Conservation (phyloP, 768 basidiomycete species). For the Phallus indusiatus region DNA sequence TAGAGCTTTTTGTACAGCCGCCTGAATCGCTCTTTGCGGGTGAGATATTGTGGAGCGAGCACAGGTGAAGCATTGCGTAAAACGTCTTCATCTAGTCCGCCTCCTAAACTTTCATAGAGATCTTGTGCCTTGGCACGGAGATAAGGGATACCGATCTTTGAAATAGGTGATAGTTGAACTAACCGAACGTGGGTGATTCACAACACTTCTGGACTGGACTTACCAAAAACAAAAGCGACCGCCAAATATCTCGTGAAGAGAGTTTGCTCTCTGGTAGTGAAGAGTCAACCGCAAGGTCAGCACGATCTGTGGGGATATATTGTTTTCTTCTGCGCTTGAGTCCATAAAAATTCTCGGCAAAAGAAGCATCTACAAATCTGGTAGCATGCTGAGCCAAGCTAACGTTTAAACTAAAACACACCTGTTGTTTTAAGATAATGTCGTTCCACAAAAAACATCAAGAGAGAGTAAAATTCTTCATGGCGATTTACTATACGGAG, state of each 20-base stretch:
- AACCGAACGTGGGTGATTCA: not conserved
- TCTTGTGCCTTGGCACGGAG: conserved; percentile 82
- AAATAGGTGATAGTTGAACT: conserved; percentile 4
- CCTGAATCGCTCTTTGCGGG: conserved; percentile 30
- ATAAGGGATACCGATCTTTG: conserved; percentile 81
- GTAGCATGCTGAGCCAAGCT: not conserved
- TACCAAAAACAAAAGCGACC: conserved; percentile 74
- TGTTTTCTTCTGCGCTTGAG: conserved; percentile 71
- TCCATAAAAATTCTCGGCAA: conserved; percentile 94
- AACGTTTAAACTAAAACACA: not conserved
- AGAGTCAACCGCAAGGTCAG: conserved; percentile 56
- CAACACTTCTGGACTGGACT: conserved; percentile 23
- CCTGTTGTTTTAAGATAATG: conserved; percentile 65
- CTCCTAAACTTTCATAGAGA: conserved; percentile 84
- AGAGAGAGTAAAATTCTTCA: conserved; percentile 87
- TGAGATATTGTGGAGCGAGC: not conserved
- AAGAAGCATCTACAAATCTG: conserved; percentile 66
- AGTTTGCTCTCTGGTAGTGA: conserved; percentile 59
- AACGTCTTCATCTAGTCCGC: conserved; percentile 61
- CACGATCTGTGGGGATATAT: conserved; percentile 59
- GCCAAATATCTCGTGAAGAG: conserved; percentile 55
- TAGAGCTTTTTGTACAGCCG: conserved; percentile 64
- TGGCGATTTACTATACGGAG: conserved; percentile 86
- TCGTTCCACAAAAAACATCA: conserved; percentile 85
- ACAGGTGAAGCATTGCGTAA: conserved; percentile 15